Conservation (phyloP, 495 filamentous ascomycete species). For the Xylaria acuta region DNA sequence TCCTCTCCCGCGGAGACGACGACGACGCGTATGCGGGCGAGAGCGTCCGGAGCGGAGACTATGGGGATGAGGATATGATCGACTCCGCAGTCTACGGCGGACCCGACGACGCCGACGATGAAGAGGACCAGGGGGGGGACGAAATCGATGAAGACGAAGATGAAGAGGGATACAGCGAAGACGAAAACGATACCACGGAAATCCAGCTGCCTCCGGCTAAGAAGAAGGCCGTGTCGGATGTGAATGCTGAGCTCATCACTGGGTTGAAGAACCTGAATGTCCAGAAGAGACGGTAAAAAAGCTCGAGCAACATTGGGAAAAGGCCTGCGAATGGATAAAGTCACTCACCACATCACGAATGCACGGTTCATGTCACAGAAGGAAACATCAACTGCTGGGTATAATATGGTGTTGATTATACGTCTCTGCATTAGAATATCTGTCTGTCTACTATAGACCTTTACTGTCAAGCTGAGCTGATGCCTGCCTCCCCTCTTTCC, state of each 20-base stretch:
- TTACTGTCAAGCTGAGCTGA: neutral
- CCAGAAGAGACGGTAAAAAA: slow-evolving; percentile 40
- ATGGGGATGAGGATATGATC: slow-evolving; percentile 46
- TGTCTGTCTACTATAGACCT: neutral
- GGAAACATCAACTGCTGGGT: neutral
- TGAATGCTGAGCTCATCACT: slow-evolving; percentile 57
- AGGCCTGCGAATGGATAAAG: neutral
- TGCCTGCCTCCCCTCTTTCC: neutral
- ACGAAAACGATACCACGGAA: slow-evolving; percentile 37
- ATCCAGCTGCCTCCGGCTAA: slow-evolving; percentile 25
- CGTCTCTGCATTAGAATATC: slow-evolving; percentile 7
- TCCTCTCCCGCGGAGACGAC: slow-evolving; percentile 53
- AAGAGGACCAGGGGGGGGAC: slow-evolving; percentile 41
- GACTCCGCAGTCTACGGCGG: slow-evolving; percentile 41
- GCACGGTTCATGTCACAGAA: neutral
- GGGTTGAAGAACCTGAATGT: slow-evolving; percentile 52
- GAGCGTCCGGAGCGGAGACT: slow-evolving; percentile 46
- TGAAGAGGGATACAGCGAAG: slow-evolving; percentile 39
- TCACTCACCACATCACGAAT: neutral
- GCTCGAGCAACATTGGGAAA: slow-evolving; percentile 5
- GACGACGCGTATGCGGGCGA: slow-evolving; percentile 33
- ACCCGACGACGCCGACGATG: slow-evolving; percentile 45
- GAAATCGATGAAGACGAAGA: slow-evolving; percentile 37
- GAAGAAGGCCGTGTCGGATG: slow-evolving; percentile 42
- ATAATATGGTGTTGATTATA: slow-evolving; percentile 5